Base-by-base conservation (phyloP, 192 early-diverging fungal species). In the Umbelopsis sp. region DNA sequence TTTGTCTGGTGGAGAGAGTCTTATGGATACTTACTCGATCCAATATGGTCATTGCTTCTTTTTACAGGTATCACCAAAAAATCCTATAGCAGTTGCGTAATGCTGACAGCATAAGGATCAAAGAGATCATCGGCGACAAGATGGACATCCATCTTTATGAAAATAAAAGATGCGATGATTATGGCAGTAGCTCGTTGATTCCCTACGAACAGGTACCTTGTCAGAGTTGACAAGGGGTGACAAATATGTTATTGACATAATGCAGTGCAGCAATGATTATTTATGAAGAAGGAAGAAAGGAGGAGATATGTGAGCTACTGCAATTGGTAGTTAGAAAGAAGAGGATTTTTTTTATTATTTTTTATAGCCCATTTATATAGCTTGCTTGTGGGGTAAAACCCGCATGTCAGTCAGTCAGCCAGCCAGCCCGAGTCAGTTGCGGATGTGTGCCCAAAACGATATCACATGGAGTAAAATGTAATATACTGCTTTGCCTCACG, bases 171-270 rank as follows among this genome's bases (percentile, higher is more conserved):
- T 62, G 26, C 56, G 56, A 20, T 62, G 56, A 20, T 62, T 62
- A 26, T 62, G 56, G 26, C 56, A 62, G 17, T 62, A 62, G 26
- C 56, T 62, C 17, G 56, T 62, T 34, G 56, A 62, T 62, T 62
- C 56, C 20, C 56, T 62, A 14, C 56, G 56, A 62, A 62, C 56
- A 11, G 56, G 56, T 29, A 62, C 56, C 31, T 62, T 62, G 56
- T 62, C n/a, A 20, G 24, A 26, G 31, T 62, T 62, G 56, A 62
- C 31, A 32, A 34, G 56, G 4, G 31, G 17, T 29, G 56, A 14
- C 11, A 32, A 31, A 29, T 10, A 14, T n/a, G 34, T 12, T 2
- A 20, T 22, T 20, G 31, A 20, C 29, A 14, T 36, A 11, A 26
- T 53, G 38, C 38, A 41, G 38, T 53, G 38, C 38, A 41, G 38